A percentile compares a stretch with the other conserved stretches of the same genome.
Conservation (phyloP, 1,284 basidiomycete genomes). For the Apiotrichum domesticum region DNA sequence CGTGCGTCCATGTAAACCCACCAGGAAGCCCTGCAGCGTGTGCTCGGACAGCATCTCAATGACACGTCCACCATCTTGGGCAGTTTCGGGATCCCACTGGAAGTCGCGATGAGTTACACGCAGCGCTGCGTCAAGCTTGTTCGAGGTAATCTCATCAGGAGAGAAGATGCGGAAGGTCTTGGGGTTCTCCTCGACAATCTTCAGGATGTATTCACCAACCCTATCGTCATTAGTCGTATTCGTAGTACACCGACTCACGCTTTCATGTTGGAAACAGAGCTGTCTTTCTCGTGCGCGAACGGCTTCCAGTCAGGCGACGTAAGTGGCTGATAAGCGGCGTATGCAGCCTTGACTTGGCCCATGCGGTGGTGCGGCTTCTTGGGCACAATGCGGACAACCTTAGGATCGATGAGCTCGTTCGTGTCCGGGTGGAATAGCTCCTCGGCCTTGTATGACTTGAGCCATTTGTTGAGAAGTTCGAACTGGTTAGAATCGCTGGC, state of each 20-base stretch:
- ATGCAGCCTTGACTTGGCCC: constrained; percentile 51
- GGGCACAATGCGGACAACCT: constrained; percentile 41
- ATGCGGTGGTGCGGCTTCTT: constrained; percentile 30
- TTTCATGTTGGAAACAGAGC: constrained; percentile 69
- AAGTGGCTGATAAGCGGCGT: constrained; percentile 59
- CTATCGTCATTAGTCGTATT: background rate
- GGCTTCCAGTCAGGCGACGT: constrained; percentile 61
- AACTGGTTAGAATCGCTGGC: constrained; percentile 62
- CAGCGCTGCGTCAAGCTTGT: constrained; percentile 76
- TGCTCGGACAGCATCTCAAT: constrained; percentile 84
- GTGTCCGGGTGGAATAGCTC: constrained; percentile 59
- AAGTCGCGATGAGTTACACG: constrained; percentile 53
- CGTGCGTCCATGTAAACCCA: no score
- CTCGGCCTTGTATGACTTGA: constrained; percentile 58
- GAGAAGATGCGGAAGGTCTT: constrained; percentile 77
- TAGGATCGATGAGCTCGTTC: constrained; percentile 30
- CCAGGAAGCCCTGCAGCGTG: constrained; percentile 75
- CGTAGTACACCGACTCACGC: constrained; percentile 35
- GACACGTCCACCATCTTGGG: constrained; percentile 51
- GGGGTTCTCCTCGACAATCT: constrained; percentile 61
- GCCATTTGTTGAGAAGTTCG: constrained; percentile 60
- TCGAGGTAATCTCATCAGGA: constrained; percentile 77
- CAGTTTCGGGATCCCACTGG: constrained; percentile 20
- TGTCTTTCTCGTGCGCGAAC: constrained; percentile 54
- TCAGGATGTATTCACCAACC: constrained; percentile 20